Conservation (phyloP, 2,329 filamentous ascomycete species). For the Chrysosporium queenslandicum region DNA sequence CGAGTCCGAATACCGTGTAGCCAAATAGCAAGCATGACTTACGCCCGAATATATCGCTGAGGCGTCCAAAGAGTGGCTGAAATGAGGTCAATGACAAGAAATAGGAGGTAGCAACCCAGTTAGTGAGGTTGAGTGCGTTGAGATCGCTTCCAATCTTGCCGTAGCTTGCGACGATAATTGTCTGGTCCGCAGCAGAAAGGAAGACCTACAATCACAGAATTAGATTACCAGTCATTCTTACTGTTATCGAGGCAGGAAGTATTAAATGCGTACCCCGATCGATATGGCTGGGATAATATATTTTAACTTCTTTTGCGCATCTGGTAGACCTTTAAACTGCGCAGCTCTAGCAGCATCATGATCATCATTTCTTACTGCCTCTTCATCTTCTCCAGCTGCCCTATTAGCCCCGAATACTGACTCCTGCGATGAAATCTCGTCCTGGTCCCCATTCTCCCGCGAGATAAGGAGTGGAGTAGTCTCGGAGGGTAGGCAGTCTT, state of each 20-base stretch:
- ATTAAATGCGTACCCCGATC: slow-evolving; percentile 46
- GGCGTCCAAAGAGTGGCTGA: slow-evolving; percentile 63
- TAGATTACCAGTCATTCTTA: slow-evolving; percentile 7
- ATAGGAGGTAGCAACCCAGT: slow-evolving; percentile 63
- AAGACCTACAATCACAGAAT: slow-evolving; percentile 46
- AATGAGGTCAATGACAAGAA: slow-evolving; percentile 65
- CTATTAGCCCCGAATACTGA: slow-evolving; percentile 18
- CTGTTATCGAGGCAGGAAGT: background rate
- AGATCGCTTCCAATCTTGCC: slow-evolving; percentile 67
- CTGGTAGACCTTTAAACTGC: slow-evolving; percentile 39
- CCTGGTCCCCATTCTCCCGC: slow-evolving; percentile 20
- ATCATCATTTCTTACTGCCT: slow-evolving; percentile 26
- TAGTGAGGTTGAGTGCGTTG: slow-evolving; percentile 61
- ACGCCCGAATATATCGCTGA: slow-evolving; percentile 61
- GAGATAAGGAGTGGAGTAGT: slow-evolving; percentile 39
- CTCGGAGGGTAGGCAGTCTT: slow-evolving; percentile 22
- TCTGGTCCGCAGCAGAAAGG: slow-evolving; percentile 64
- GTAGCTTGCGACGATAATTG: slow-evolving; percentile 68
- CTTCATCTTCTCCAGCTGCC: slow-evolving; percentile 16
- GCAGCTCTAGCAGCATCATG: slow-evolving; percentile 22
- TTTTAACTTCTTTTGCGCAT: slow-evolving; percentile 43
- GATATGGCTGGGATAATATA: slow-evolving; percentile 53
- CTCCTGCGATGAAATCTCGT: background rate
- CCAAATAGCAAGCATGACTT: slow-evolving; percentile 56
- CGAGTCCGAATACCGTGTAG: slow-evolving; percentile 55